Conservation (phyloP, 768 basidiomycete genomes). For the Tulasnella sp. region DNA sequence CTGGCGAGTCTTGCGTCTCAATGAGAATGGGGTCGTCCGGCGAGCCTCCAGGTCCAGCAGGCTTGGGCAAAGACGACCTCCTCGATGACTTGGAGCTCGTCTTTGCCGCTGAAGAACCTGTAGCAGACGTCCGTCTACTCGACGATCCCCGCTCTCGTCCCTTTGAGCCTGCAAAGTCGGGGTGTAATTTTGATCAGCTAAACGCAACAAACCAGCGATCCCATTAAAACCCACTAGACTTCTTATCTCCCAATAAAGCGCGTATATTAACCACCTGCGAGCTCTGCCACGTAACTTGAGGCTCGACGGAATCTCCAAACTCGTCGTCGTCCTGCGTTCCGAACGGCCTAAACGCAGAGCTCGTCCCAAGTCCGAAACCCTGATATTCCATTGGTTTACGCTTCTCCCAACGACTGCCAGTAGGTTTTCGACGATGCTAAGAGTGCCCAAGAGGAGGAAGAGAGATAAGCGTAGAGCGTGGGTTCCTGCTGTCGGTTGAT, state of each 20-base stretch:
- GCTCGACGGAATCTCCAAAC: not conserved
- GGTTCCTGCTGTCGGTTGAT: not conserved
- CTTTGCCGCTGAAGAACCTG: not conserved
- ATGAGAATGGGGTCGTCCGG: not conserved
- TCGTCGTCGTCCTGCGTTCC: conserved; percentile 1
- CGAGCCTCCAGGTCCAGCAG: not conserved
- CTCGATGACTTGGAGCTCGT: not conserved
- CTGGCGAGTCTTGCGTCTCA: not conserved
- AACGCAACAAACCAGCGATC: too few relatives aligned
- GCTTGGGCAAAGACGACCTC: not conserved
- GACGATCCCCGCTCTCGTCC: not conserved
- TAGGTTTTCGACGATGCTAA: not conserved
- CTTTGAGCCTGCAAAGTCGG: not conserved
- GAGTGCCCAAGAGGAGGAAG: not conserved
- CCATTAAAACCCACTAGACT: not conserved
- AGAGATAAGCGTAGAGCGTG: not conserved
- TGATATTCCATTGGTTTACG: not conserved
- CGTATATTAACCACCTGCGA: conserved; percentile 12
- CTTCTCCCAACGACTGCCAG: not conserved
- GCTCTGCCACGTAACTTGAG: conserved; percentile 9
- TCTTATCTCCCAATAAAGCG: not conserved
- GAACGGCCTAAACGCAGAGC: not conserved
- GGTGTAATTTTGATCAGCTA: too few relatives aligned
- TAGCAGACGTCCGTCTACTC: not conserved
- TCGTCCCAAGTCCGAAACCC: not conserved